Evolutionary conservation across 208 protist species (phyloP).

Genomic region (Naegleria lovaniensis): DNA sequence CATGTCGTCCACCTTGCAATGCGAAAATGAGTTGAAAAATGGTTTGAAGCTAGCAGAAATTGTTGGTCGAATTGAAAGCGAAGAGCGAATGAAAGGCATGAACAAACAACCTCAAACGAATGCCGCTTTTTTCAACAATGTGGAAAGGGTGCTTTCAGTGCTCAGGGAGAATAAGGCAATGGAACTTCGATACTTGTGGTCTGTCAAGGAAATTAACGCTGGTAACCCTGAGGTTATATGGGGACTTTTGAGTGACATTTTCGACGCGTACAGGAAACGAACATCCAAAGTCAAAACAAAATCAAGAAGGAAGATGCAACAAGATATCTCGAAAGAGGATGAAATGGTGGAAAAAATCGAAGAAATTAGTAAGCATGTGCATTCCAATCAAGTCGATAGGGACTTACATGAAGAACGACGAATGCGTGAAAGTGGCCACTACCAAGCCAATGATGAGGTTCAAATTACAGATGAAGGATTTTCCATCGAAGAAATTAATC

Average conservation of each 20-base stretch:
- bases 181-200: not conserved
- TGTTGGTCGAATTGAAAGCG: not conserved
- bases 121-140: not conserved
- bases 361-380: too few species aligned
- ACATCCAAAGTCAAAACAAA: not conserved
- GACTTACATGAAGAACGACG: too few species aligned
- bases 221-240: not conserved
- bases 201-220: not conserved
- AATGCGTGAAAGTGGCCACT: too few species aligned
- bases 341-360: too few species aligned
- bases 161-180: not conserved
- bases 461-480: not conserved
- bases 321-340: too few species aligned
- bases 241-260: not conserved
- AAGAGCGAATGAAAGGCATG: not conserved
- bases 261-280: not conserved
- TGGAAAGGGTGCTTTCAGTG: not conserved
- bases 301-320: not conserved
- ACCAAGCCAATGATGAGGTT: too few species aligned
- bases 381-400: too few species aligned
- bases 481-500: not conserved
- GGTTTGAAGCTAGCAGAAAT: conserved; percentile 9
- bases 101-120: not conserved
- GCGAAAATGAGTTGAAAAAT: not conserved
- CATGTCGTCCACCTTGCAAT: not conserved